Base-by-base conservation (phyloP, 345 rosid genomes). In the Trapa incisa region DNA sequence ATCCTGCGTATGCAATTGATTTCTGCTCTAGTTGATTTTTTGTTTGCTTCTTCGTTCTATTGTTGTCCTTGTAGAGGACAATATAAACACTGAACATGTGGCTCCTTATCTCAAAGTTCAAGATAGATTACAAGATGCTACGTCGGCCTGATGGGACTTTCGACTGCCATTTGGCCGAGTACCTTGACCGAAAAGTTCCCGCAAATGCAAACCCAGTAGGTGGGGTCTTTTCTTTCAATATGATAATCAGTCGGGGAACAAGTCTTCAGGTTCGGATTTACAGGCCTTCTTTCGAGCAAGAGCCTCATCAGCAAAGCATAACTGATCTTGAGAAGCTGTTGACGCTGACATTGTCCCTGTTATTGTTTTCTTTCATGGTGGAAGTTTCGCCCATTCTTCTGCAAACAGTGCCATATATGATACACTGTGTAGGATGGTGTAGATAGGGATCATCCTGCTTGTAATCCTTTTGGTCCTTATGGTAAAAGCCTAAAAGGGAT, bases 121-220 rank as follows among this genome's bases (percentile, higher is more conserved):
- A 92, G 82, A n/a, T 89, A 80, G 82, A 91, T 29, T 92, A 89
- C 76, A 89, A 79, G 71, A 86, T 89, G 68, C 80, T 87, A 11
- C 92, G 96, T 58, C 89, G 91, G 14, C 87, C 98, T 0, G 98
- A 92, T 68, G 96, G 96, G 48, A 92, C 96, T 38, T 92, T 92
- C 77, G 78, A 92, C 77, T 91, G 98, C 65, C 91, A 92, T 77
- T 80, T 92, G 69, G 98, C 95, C 6, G 98, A 92, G 83, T 92
- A 81, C 75, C 91, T 92, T 33, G 98, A 87, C 80, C 86, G 96
- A 10, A 92, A 85, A 80, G 89, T 86, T 71, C 75, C 80, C 0
- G 88, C 95, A 29, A 92, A 92, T 65, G 87, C 89, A 15, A 85
- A 80, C 33, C 82, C 89, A 0, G 95, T 86, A 2, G 92, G 84